Conservation (phyloP, 139 green algal genomes). For the Haematococcus sp. region DNA sequence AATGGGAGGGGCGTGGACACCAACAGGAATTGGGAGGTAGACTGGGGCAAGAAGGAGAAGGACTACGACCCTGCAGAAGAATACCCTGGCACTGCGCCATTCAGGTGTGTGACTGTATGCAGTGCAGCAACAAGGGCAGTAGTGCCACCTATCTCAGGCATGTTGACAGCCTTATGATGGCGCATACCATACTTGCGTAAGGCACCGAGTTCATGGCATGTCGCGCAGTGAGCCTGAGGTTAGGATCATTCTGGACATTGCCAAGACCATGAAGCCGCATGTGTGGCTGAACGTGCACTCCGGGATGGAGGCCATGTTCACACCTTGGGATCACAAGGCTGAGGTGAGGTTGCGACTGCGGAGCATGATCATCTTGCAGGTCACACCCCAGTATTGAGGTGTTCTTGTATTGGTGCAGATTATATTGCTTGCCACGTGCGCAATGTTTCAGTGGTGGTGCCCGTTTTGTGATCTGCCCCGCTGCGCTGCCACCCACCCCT, state of each 20-base stretch:
- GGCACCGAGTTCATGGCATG: too few species aligned
- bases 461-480: too few species aligned
- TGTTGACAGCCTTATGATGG: too few species aligned
- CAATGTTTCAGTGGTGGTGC: too few species aligned
- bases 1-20: constrained; percentile 96
- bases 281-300: constrained; percentile 94
- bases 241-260: constrained; percentile 61
- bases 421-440: not conserved
- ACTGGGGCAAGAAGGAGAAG: constrained; percentile 95
- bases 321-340: constrained; percentile 87
- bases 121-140: too few species aligned
- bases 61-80: constrained; percentile 93
- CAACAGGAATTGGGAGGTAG: constrained; percentile 94
- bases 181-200: not conserved
- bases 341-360: constrained; percentile 17
- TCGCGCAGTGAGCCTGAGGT: constrained; percentile 87
- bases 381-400: too few species aligned
- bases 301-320: constrained; percentile 97
- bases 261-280: constrained; percentile 73
- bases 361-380: not conserved
- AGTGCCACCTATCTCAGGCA: too few species aligned
- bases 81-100: constrained; percentile 74
- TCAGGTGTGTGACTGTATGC: constrained; percentile 38
- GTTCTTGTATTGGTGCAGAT: too few species aligned
- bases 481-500: too few species aligned